phyloP scores from a whole-genome alignment of 2,329 filamentous ascomycete species.

The Tricladium varicosporioides region DNA sequence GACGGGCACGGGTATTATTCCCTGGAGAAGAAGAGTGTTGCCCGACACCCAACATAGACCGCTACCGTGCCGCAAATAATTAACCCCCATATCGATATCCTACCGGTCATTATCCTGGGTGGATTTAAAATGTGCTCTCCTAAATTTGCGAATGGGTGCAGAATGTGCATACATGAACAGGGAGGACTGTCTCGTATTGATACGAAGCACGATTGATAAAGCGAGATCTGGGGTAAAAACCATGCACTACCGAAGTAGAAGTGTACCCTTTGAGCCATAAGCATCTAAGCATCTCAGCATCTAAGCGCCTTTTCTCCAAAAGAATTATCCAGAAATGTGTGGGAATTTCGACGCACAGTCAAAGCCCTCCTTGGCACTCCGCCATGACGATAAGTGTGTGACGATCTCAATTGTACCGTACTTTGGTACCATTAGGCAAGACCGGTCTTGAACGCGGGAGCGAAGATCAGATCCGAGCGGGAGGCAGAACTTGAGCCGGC shows the following conservation, averaged over 20 bases:
- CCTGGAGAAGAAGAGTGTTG: too few species aligned
- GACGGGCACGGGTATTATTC: too few species aligned
- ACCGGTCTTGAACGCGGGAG: too few species aligned
- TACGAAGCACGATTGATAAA: not conserved
- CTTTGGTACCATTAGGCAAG: too few species aligned
- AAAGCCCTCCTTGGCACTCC: not conserved
- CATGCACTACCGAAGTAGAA: not conserved
- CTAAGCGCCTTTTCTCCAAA: too few species aligned
- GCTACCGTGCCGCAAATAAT: too few species aligned
- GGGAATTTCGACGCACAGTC: constrained; percentile 23
- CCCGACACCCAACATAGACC: too few species aligned
- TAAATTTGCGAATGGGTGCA: not conserved
- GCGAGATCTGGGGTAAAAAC: constrained; percentile 5
- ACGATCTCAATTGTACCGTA: not conserved
- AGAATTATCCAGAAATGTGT: too few species aligned
- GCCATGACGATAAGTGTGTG: not conserved
- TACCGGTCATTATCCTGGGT: too few species aligned
- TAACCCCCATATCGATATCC: too few species aligned
- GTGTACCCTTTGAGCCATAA: constrained; percentile 42
- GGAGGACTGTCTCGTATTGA: constrained; percentile 5
- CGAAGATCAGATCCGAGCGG: too few species aligned
- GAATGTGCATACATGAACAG: not conserved
- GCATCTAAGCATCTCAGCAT: constrained; percentile 26
- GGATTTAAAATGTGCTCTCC: not conserved
- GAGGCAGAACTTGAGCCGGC: too few species aligned